These are phyloP conservation scores for Rhizopogon roseolus DNA, from an alignment of 768 basidiomycete genomes.

Conservation along the genomic window DNA sequence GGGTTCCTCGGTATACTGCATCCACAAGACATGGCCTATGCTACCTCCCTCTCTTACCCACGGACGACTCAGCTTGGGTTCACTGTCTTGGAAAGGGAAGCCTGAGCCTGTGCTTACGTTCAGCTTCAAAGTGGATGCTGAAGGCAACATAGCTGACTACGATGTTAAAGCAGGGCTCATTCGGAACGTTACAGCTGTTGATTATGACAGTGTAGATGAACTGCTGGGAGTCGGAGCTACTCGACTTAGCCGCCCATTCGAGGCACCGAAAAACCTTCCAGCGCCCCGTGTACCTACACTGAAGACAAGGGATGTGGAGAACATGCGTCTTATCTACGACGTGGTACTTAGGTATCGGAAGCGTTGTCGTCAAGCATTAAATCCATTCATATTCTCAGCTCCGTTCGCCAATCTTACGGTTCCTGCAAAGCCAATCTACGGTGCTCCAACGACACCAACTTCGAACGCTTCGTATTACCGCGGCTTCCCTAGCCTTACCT, in stretches of 20 bases:
- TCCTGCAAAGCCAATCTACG: constrained; percentile 23
- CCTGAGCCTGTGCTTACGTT: constrained; percentile 71
- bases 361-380: constrained; percentile 14
- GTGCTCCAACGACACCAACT: constrained; percentile 23
- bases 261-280: not conserved
- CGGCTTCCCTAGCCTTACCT: constrained; percentile 51
- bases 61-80: constrained; percentile 46
- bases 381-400: constrained; percentile 21
- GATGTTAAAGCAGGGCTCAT: constrained; percentile 69
- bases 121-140: constrained; percentile 60
- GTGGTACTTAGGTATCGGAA: constrained; percentile 20
- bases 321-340: constrained; percentile 27
- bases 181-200: constrained; percentile 56
- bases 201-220: constrained; percentile 66
- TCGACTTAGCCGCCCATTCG: constrained; percentile 19
- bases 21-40: constrained; percentile 62
- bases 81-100: constrained; percentile 20
- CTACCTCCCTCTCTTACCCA: constrained; percentile 59
- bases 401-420: constrained; percentile 23
- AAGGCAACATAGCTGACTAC: constrained; percentile 66
- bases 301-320: constrained; percentile 15
- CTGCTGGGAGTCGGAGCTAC: constrained; percentile 30
- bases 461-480: constrained; percentile 27
- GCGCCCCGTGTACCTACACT: constrained; percentile 4
- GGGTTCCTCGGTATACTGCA: constrained; percentile 57